These are phyloP conservation scores for Jimgerdemannia flammicorona DNA, from an alignment of 192 early-diverging fungal genomes.

Conservation along the genomic window DNA sequence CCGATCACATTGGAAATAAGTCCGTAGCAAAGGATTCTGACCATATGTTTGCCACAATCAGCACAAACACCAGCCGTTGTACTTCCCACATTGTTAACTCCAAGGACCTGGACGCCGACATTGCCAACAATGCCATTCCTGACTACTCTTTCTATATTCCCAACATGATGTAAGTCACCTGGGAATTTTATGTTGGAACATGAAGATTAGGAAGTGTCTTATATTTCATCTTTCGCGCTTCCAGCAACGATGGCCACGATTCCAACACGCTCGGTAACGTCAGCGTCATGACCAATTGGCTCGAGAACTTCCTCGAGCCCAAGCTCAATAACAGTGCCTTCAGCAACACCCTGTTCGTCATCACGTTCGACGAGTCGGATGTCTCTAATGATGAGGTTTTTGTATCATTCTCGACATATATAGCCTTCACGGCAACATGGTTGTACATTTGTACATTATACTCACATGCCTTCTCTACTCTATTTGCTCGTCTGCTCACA, in stretches of 20 bases:
- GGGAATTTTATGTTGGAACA: neutral
- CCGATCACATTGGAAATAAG: too few relatives aligned
- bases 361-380: slow-evolving; percentile 28
- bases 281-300: slow-evolving; percentile 40
- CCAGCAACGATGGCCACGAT: slow-evolving; percentile 41
- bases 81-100: slow-evolving; percentile 53
- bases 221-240: neutral
- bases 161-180: slow-evolving; percentile 13
- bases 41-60: slow-evolving; percentile 29
- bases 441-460: too few relatives aligned
- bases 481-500: too few relatives aligned
- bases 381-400: neutral
- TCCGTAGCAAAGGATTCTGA: too few relatives aligned
- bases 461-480: too few relatives aligned
- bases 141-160: slow-evolving; percentile 51
- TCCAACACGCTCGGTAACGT: slow-evolving; percentile 39
- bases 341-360: slow-evolving; percentile 39
- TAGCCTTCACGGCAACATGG: neutral
- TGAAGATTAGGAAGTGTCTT: neutral
- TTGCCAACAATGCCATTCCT: slow-evolving; percentile 42
- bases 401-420: too few relatives aligned
- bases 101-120: slow-evolving; percentile 51
- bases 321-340: slow-evolving; percentile 45
- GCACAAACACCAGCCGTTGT: slow-evolving; percentile 50
- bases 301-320: slow-evolving; percentile 50